phyloP scores from a whole-genome alignment of 768 basidiomycete genomes.

The Nevesoporus exiguus region DNA sequence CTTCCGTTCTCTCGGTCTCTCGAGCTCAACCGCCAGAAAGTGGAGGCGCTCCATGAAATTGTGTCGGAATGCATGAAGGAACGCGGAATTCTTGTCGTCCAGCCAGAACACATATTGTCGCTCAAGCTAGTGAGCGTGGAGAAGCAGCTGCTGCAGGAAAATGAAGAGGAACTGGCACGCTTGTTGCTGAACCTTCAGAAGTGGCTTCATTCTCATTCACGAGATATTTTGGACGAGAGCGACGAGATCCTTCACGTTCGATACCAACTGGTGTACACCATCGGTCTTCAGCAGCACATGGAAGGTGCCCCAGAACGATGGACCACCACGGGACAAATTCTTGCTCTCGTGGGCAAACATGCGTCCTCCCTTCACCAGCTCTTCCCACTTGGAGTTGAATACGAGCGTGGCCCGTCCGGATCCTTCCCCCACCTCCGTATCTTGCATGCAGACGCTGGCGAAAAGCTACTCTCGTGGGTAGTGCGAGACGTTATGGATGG shows the following conservation, averaged over 20 bases:
- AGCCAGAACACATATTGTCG: conserved; percentile 54
- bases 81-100: conserved; percentile 45
- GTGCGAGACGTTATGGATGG: background rate
- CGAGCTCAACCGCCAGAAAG: conserved; percentile 12
- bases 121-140: conserved; percentile 48
- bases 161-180: background rate
- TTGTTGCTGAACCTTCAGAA: conserved; percentile 26
- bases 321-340: conserved; percentile 30
- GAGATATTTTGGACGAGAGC: conserved; percentile 18
- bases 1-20: conserved; percentile 48
- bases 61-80: conserved; percentile 37
- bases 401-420: background rate
- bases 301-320: conserved; percentile 35
- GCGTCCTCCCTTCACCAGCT: background rate
- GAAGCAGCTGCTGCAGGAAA: conserved; percentile 14
- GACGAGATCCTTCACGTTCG: conserved; percentile 25
- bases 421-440: conserved; percentile 25
- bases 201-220: conserved; percentile 23
- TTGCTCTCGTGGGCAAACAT: conserved; percentile 23
- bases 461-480: conserved; percentile 8
- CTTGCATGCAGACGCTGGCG: conserved; percentile 10
- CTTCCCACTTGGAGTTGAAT: background rate
- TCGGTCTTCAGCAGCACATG: conserved; percentile 26
- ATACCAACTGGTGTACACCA: conserved; percentile 37
- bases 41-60: conserved; percentile 28